These are phyloP conservation scores for Fraxinus albicans DNA, from an alignment of 305 asterid genomes.

Conservation along the genomic window DNA sequence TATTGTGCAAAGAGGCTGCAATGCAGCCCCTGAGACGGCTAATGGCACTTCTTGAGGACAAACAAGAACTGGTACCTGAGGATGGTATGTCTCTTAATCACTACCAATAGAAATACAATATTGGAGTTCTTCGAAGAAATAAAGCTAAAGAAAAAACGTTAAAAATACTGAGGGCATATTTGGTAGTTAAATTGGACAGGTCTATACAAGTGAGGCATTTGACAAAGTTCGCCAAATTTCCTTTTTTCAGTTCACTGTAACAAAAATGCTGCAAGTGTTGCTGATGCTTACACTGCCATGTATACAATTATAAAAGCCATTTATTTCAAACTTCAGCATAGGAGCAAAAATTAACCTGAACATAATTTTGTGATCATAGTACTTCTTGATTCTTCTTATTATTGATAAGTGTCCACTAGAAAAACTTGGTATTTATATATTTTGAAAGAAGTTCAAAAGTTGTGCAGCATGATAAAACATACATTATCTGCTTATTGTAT, in stretches of 20 bases:
- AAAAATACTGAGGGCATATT: neutral
- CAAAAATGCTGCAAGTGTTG: neutral
- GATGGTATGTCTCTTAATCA: conserved; percentile 55
- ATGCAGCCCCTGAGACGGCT: conserved; percentile 91
- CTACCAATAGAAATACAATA: neutral
- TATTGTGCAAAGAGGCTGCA: conserved; percentile 93
- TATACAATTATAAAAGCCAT: neutral
- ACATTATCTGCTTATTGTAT: neutral
- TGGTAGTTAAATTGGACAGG: neutral
- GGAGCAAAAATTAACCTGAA: neutral
- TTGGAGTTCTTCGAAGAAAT: neutral
- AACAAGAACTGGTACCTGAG: conserved; percentile 59
- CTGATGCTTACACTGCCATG: neutral
- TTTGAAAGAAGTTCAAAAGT: neutral
- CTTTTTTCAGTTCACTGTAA: neutral
- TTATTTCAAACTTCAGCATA: neutral
- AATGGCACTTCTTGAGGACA: conserved; percentile 71
- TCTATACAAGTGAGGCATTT: neutral
- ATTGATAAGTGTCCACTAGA: neutral
- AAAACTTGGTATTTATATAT: neutral
- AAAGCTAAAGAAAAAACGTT: neutral
- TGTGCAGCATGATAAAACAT: neutral
- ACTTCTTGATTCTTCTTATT: neutral
- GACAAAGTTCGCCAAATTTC: neutral
- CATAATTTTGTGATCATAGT: neutral